A percentile compares a stretch with the other conserved stretches of the same genome.
phyloP scores from a whole-genome alignment of 768 basidiomycete species.

The Tylopilus felleus region DNA sequence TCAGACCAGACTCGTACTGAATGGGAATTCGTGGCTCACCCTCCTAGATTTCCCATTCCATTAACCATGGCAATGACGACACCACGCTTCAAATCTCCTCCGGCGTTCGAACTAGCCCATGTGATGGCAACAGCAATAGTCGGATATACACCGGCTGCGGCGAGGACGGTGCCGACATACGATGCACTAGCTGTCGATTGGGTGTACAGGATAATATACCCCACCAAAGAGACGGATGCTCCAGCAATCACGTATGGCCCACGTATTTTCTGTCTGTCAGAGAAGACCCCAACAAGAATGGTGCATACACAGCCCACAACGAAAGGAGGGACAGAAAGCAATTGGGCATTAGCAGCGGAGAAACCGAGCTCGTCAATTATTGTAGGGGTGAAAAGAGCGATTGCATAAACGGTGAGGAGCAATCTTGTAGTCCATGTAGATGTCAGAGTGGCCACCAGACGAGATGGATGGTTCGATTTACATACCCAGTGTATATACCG shows the following conservation, averaged over 20 bases:
- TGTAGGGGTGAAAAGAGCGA: slow-evolving; percentile 49
- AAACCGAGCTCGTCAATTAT: slow-evolving; percentile 50
- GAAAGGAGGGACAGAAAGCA: slow-evolving; percentile 49
- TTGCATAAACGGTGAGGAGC: slow-evolving; percentile 42
- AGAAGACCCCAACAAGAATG: slow-evolving; percentile 35
- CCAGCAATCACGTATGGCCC: slow-evolving; percentile 3
- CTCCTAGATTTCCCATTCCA: slow-evolving; percentile 42
- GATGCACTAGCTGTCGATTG: slow-evolving; percentile 8
- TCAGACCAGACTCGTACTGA: slow-evolving; percentile 1
- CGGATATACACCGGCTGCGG: slow-evolving; percentile 51
- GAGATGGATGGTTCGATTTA: background rate
- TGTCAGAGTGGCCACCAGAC: background rate
- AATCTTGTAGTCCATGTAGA: slow-evolving; percentile 25
- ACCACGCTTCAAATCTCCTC: slow-evolving; percentile 53
- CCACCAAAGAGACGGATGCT: slow-evolving; percentile 1
- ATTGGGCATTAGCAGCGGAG: slow-evolving; percentile 47
- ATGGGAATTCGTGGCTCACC: slow-evolving; percentile 30
- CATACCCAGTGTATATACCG: slow-evolving; percentile 41
- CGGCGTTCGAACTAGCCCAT: slow-evolving; percentile 55
- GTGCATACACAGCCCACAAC: slow-evolving; percentile 45
- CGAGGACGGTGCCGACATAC: slow-evolving; percentile 48
- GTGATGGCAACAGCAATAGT: slow-evolving; percentile 46
- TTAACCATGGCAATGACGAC: slow-evolving; percentile 53
- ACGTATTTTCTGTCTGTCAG: slow-evolving; percentile 2
- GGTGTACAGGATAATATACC: slow-evolving; percentile 4